phyloP scores from a whole-genome alignment of 2,329 filamentous ascomycete species.

The Parastagonospora nodorum region DNA sequence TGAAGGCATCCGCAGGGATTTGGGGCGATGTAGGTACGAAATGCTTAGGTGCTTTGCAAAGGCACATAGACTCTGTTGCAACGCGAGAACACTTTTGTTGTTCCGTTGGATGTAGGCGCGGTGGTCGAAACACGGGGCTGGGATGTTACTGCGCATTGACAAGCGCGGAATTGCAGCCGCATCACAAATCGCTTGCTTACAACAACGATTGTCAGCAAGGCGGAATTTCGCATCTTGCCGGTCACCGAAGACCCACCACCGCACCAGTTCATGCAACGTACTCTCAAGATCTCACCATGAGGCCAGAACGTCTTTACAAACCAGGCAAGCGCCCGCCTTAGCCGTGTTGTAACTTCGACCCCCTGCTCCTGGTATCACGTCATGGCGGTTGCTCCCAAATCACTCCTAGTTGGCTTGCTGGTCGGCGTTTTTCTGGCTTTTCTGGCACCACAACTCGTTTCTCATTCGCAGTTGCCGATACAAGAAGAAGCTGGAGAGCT shows the following conservation, averaged over 20 bases:
- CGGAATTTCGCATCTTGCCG: neutral
- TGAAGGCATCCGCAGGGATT: too few species aligned
- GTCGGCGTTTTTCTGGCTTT: conserved; percentile 34
- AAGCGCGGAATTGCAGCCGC: neutral
- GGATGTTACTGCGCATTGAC: neutral
- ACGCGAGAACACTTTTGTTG: too few species aligned
- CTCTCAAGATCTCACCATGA: neutral
- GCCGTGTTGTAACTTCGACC: conserved; percentile 6
- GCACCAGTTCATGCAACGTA: neutral
- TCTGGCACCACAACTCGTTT: conserved; percentile 27
- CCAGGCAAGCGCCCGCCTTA: neutral
- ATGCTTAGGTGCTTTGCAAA: too few species aligned
- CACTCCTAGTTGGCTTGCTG: conserved; percentile 29
- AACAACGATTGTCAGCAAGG: too few species aligned
- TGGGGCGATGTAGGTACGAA: too few species aligned
- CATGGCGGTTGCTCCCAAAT: conserved; percentile 23
- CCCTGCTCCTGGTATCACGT: conserved; percentile 14
- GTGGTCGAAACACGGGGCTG: too few species aligned
- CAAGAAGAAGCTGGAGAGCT: conserved; percentile 3
- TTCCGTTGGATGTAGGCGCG: too few species aligned
- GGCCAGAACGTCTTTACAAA: conserved; percentile 1
- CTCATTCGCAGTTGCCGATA: conserved; percentile 22
- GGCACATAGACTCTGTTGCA: too few species aligned
- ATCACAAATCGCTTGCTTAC: neutral
- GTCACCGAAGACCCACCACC: neutral